Evolutionary conservation across 2,329 filamentous ascomycete species (phyloP).

Genomic region (Cytospora piceae): DNA sequence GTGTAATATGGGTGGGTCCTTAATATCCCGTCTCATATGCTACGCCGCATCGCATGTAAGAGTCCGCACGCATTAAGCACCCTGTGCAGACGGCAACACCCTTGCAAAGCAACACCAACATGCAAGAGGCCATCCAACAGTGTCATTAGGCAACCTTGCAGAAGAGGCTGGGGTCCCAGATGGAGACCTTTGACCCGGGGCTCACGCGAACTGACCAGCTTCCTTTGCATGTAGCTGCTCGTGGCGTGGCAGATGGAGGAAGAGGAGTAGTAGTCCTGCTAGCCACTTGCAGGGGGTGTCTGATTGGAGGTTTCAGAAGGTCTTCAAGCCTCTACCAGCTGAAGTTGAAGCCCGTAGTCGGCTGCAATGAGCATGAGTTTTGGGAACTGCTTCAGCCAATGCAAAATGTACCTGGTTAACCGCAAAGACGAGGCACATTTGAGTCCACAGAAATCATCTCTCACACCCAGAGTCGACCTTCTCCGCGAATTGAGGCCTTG

Average conservation of each 20-base stretch:
- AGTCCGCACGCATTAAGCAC: not conserved
- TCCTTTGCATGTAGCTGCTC: not conserved
- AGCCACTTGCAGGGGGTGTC: too few species aligned
- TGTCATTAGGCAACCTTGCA: not conserved
- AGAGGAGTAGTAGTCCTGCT: not conserved
- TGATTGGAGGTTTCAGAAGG: too few species aligned
- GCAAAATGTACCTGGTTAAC: too few species aligned
- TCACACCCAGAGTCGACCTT: too few species aligned
- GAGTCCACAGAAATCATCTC: too few species aligned
- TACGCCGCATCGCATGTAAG: not conserved
- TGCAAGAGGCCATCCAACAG: not conserved
- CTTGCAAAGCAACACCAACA: not conserved
- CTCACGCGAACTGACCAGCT: not conserved
- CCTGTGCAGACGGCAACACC: not conserved
- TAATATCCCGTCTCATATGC: not conserved
- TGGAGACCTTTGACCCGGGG: not conserved
- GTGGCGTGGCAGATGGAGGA: too few species aligned
- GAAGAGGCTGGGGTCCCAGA: not conserved
- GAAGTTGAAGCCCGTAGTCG: too few species aligned
- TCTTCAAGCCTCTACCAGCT: too few species aligned
- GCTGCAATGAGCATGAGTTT: too few species aligned
- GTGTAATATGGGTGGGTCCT: not conserved
- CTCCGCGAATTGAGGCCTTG: too few species aligned
- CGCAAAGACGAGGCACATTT: too few species aligned
- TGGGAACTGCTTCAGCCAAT: too few species aligned